phyloP scores from a whole-genome alignment of 148 eudicot species.

The Spergularia marina region DNA sequence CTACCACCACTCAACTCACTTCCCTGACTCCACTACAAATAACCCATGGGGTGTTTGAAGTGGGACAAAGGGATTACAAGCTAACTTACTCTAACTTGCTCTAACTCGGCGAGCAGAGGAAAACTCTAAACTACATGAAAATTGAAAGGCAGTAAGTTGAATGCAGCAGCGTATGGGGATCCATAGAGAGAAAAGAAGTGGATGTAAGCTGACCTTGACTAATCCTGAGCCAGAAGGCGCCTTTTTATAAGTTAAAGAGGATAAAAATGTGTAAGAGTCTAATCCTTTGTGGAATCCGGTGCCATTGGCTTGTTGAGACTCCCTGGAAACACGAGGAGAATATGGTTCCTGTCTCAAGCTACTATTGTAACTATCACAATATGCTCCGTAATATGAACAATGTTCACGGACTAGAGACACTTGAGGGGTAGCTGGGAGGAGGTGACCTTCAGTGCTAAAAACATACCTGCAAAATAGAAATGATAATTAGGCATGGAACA shows the following conservation, averaged over 20 bases:
- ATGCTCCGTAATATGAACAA: constrained; percentile 85
- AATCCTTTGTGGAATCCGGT: constrained; percentile 35
- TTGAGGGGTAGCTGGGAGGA: constrained; percentile 87
- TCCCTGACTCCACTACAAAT: no score
- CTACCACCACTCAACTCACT: no score
- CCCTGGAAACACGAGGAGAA: constrained; percentile 33
- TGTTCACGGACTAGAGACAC: constrained; percentile 75
- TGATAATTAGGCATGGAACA: constrained; percentile 7
- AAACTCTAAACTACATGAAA: background rate
- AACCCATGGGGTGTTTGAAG: no score
- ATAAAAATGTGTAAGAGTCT: constrained; percentile 29
- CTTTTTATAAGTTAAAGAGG: constrained; percentile 32
- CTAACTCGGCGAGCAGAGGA: background rate
- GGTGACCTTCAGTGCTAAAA: constrained; percentile 96
- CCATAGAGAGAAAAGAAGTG: background rate
- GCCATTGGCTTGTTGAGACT: constrained; percentile 41
- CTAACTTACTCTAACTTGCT: no score
- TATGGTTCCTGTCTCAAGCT: constrained; percentile 39
- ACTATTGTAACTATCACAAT: constrained; percentile 47
- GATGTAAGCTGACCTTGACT: constrained; percentile 54
- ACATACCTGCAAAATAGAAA: constrained; percentile 51
- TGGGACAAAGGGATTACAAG: no score
- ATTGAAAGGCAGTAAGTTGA: no score
- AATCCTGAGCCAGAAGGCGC: constrained; percentile 47
- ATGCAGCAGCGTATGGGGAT: no score